Base-by-base conservation (phyloP, 1,284 basidiomycete species). In the Pulveroboletus sp. region DNA sequence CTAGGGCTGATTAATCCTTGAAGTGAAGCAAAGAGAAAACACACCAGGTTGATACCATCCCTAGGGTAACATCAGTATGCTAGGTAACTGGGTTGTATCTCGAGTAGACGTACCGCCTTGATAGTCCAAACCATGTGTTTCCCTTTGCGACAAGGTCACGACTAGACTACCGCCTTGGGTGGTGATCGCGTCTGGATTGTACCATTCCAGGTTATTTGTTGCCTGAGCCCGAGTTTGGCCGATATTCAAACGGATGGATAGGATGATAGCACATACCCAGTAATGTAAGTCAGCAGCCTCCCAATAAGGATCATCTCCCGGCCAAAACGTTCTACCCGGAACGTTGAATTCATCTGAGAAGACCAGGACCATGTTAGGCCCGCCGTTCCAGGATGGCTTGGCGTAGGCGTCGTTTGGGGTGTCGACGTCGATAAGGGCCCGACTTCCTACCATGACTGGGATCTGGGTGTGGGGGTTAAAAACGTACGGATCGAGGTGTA, bases 271-370 rank as follows among this genome's bases (percentile, higher is more conserved):
- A 59, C 57, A 9, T 82, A 88, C 90, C 73, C 73, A 75, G 52
- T 76, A 76, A 60, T 84, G 81, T 37, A 84, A 67, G 67, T 84
- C 76, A 12, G 72, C 84, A 7, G 87, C 89, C 68, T 91, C 88
- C 89, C 89, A 91, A 64, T 86, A 86, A 6, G 86, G 84, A 68
- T 87, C 84, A 57, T 84, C 80, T 40, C 82, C 81, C 17, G 81
- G 77, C 72, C 82, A 90, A 67, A 92, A 92, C 3, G 87, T 80
- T 53, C 90, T 76, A 1, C 81, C 87, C 35, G 87, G 83, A 35
- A 75, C 75, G 63, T 92, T 84, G 68, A 93, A 93, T 70, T 93
- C 91, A 68, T 93, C 90, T 8, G 84, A 88, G 68, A 87, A 91
- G 2, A 89, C 86, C 17, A 91, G 73, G 12, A 77, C 69, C 69